Percentiles rank a stretch among this genome's conserved stretches.
Conservation (phyloP, 805 yeast species). For the Lipomyces chichibuensis region DNA sequence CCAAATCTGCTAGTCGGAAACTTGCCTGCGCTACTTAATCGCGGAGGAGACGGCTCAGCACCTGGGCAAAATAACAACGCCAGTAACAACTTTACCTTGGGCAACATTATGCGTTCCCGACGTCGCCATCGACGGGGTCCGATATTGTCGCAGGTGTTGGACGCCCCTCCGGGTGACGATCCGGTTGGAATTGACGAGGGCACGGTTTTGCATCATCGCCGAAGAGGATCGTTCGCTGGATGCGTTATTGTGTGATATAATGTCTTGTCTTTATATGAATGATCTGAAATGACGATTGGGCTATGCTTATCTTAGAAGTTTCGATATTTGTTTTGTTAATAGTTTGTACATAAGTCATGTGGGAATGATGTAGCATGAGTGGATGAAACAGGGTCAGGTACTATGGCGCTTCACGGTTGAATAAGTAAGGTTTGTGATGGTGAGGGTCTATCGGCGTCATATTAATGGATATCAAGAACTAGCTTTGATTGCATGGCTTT, state of each 20-base stretch:
- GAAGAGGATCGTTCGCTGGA: not conserved
- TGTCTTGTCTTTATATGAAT: not conserved
- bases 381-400: not conserved
- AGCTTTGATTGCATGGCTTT: not conserved
- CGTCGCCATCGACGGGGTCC: not conserved
- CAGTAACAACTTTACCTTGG: conserved; percentile 6
- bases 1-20: conserved; percentile 2
- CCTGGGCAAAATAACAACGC: not conserved
- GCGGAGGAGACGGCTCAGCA: not conserved
- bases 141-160: not conserved
- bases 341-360: not conserved
- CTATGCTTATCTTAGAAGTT: not conserved
- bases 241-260: not conserved
- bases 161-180: not conserved
- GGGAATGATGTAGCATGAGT: not conserved
- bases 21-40: not conserved
- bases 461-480: not conserved
- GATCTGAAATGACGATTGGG: not conserved
- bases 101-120: conserved; percentile 1
- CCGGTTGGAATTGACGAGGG: not conserved
- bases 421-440: not conserved
- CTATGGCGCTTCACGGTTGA: not conserved
- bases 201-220: not conserved
- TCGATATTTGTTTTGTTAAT: not conserved
- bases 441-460: not conserved